Evolutionary conservation across 2,329 filamentous ascomycete genomes (phyloP).

Genomic region (Tolypocladium amazonense): DNA sequence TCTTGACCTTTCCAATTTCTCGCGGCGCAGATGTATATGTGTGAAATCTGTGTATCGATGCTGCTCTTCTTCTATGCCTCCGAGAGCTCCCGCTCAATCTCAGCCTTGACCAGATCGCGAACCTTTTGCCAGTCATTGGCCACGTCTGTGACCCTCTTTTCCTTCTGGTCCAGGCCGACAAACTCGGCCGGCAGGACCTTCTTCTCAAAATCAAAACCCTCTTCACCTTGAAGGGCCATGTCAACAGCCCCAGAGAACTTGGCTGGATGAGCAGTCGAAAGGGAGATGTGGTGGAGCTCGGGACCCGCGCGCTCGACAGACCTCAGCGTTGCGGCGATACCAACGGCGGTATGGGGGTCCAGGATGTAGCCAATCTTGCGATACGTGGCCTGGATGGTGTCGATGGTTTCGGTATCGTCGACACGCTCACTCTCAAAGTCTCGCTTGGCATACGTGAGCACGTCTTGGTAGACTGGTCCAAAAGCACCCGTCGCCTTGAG

Average conservation of each 20-base stretch:
- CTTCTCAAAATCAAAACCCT: constrained; percentile 63
- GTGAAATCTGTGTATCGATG: neutral
- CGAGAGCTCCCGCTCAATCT: constrained; percentile 56
- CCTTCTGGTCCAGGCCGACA: constrained; percentile 63
- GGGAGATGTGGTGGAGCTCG: constrained; percentile 61
- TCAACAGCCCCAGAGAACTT: constrained; percentile 88
- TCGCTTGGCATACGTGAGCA: constrained; percentile 58
- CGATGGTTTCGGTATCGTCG: constrained; percentile 55
- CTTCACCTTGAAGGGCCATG: constrained; percentile 58
- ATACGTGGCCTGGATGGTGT: constrained; percentile 49
- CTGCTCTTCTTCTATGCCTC: constrained; percentile 9
- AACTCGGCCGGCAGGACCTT: constrained; percentile 76
- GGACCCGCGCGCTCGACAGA: constrained; percentile 47
- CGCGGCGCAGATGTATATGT: neutral
- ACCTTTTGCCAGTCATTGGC: constrained; percentile 66
- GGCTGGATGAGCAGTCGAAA: constrained; percentile 90
- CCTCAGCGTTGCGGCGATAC: constrained; percentile 63
- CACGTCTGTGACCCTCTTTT: constrained; percentile 61
- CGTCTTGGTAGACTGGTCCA: constrained; percentile 59
- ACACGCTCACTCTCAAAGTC: constrained; percentile 76
- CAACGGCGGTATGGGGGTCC: constrained; percentile 88
- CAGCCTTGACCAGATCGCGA: constrained; percentile 60
- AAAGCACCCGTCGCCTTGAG: constrained; percentile 79
- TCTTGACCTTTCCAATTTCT: neutral
- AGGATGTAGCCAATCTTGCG: constrained; percentile 64